These are phyloP conservation scores for Diaporthe amygdali DNA, from an alignment of 2,329 filamentous ascomycete genomes.

Conservation along the genomic window DNA sequence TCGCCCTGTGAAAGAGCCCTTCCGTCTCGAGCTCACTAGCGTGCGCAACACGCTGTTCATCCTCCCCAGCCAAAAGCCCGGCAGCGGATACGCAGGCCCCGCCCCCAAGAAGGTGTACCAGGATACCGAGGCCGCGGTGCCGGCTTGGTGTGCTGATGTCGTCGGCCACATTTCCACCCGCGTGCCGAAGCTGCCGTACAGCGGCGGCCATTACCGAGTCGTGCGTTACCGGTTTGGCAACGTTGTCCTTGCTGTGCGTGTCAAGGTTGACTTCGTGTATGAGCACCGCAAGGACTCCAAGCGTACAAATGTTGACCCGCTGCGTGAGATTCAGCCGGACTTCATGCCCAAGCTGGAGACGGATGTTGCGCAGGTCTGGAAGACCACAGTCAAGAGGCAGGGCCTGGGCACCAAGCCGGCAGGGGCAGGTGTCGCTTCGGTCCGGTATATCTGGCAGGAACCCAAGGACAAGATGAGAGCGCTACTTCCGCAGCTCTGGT, in stretches of 20 bases:
- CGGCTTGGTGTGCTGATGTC: slow-evolving; percentile 12
- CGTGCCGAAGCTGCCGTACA: not conserved
- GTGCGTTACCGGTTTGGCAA: slow-evolving; percentile 14
- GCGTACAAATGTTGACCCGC: not conserved
- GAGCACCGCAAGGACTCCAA: not conserved
- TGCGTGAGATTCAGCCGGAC: not conserved
- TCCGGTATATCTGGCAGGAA: not conserved
- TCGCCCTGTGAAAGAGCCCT: not conserved
- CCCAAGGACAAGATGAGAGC: not conserved
- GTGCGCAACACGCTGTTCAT: slow-evolving; percentile 21
- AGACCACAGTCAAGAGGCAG: not conserved
- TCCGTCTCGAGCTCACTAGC: slow-evolving; percentile 22
- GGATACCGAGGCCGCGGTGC: not conserved
- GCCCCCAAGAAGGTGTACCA: not conserved
- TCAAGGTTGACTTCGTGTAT: slow-evolving; percentile 15
- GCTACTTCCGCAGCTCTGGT: slow-evolving; percentile 17
- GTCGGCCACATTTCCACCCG: not conserved
- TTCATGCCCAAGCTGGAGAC: not conserved
- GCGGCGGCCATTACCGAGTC: slow-evolving; percentile 15
- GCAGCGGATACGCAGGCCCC: slow-evolving; percentile 11
- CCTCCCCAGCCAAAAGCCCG: not conserved
- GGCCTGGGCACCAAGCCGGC: not conserved
- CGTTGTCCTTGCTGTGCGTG: slow-evolving; percentile 8
- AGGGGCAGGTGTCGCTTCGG: not conserved
- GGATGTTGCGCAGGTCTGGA: not conserved